Conservation (phyloP, 1,284 basidiomycete genomes). For the Uromyces viciae-fabae region DNA sequence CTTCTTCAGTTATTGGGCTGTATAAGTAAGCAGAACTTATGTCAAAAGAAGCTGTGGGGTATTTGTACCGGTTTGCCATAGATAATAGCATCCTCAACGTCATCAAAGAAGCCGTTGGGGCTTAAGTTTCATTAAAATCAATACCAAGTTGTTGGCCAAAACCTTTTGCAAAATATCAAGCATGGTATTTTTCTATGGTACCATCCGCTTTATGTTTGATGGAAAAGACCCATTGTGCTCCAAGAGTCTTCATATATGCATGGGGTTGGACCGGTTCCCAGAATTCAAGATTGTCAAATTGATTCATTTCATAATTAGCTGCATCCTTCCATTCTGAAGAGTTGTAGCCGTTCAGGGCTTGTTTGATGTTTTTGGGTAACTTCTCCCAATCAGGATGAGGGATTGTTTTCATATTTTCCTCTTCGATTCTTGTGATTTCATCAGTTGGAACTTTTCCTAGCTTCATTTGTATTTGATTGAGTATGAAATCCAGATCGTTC, state of each 20-base stretch:
- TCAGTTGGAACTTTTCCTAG: no score
- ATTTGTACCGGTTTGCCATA: neutral
- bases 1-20: neutral
- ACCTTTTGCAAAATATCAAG: neutral
- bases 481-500: neutral
- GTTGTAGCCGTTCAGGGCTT: neutral
- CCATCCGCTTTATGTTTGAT: neutral
- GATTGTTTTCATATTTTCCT: no score
- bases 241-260: neutral
- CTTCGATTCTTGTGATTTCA: no score
- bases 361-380: neutral
- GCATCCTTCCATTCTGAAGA: neutral
- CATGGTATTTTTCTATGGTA: neutral
- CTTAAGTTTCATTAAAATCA: conserved; percentile 4
- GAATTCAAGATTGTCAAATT: neutral
- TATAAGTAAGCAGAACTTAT: neutral
- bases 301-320: neutral
- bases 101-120: conserved; percentile 1
- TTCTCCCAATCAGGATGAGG: no score
- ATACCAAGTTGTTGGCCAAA: conserved; percentile 8
- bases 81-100: neutral
- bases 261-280: neutral
- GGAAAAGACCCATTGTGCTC: conserved; percentile 10
- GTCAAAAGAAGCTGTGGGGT: neutral
- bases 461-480: neutral